phyloP scores from a whole-genome alignment of 1,139 yeast species.

The Blastobotrys illinoisensis region DNA sequence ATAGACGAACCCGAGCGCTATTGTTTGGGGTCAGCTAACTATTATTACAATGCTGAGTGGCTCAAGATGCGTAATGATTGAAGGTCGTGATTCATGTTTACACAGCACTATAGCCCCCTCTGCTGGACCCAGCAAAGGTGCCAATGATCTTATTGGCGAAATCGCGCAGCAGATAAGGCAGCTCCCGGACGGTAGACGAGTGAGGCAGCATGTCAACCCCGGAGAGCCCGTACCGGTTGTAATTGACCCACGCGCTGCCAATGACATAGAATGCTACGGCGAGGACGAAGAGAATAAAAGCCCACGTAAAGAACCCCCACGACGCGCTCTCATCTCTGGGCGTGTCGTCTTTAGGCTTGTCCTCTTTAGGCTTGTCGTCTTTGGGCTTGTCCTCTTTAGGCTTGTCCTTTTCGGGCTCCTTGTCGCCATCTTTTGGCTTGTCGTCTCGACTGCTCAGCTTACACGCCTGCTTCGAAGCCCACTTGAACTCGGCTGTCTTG shows the following conservation, averaged over 20 bases:
- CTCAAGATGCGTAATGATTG: too few relatives aligned
- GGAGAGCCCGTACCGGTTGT: slow-evolving; percentile 34
- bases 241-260: slow-evolving; percentile 74
- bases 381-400: slow-evolving; percentile 20
- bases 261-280: slow-evolving; percentile 66
- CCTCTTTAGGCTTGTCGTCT: too few relatives aligned
- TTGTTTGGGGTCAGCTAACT: too few relatives aligned
- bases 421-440: slow-evolving; percentile 24
- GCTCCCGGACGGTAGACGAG: slow-evolving; percentile 58
- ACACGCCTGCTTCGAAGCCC: slow-evolving; percentile 42
- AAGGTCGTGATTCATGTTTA: slow-evolving; percentile 31
- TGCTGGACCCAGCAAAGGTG: slow-evolving; percentile 71
- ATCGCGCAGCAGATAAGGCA: slow-evolving; percentile 72
- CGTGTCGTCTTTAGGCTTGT: slow-evolving; percentile 6
- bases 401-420: slow-evolving; percentile 9
- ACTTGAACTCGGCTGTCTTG: slow-evolving; percentile 27
- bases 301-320: slow-evolving; percentile 36
- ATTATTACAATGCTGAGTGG: too few relatives aligned
- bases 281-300: slow-evolving; percentile 49
- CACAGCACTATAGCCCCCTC: slow-evolving; percentile 93
- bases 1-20: too few relatives aligned
- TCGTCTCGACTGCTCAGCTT: slow-evolving; percentile 8
- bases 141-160: slow-evolving; percentile 64
- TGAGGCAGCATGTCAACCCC: slow-evolving; percentile 41
- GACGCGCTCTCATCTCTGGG: slow-evolving; percentile 25